These are phyloP conservation scores for Lactarius quietus DNA, from an alignment of 768 basidiomycete species.

Conservation along the genomic window DNA sequence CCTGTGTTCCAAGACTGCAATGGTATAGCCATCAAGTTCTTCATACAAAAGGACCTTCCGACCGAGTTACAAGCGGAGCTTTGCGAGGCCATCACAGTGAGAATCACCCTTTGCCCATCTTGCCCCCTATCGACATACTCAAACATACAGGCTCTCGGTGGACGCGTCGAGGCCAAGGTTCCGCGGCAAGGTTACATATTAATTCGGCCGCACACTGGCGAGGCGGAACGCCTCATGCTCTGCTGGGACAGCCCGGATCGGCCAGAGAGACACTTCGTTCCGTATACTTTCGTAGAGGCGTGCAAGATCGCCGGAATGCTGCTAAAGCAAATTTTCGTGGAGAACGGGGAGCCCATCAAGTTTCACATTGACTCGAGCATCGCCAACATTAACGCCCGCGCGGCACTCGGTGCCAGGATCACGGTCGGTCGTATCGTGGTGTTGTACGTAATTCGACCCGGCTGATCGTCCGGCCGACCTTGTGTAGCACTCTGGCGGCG, in stretches of 20 bases:
- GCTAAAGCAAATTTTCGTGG: conserved; percentile 71
- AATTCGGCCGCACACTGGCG: conserved; percentile 60
- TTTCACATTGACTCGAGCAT: conserved; percentile 84
- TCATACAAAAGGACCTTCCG: conserved; percentile 74
- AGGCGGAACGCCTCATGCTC: conserved; percentile 69
- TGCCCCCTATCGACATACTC: neutral
- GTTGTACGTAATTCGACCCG: neutral
- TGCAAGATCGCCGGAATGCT: conserved; percentile 75
- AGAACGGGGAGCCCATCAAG: conserved; percentile 58
- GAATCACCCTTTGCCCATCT: conserved; percentile 22
- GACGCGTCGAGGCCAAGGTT: conserved; percentile 73
- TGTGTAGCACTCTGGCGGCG: conserved; percentile 75
- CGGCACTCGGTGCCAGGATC: conserved; percentile 63
- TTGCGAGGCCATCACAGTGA: conserved; percentile 69
- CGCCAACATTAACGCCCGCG: conserved; percentile 69
- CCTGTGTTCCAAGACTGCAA: conserved; percentile 69
- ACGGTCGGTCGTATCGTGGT: conserved; percentile 44
- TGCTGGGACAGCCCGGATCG: conserved; percentile 70
- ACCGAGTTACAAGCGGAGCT: conserved; percentile 66
- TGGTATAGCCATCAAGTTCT: conserved; percentile 74
- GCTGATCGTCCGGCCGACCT: neutral
- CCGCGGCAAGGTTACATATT: conserved; percentile 74
- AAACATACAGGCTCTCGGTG: conserved; percentile 57
- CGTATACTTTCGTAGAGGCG: conserved; percentile 79
- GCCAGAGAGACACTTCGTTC: conserved; percentile 75